These are phyloP conservation scores for Blumeria graminis DNA, from an alignment of 2,329 filamentous ascomycete genomes.

Conservation along the genomic window DNA sequence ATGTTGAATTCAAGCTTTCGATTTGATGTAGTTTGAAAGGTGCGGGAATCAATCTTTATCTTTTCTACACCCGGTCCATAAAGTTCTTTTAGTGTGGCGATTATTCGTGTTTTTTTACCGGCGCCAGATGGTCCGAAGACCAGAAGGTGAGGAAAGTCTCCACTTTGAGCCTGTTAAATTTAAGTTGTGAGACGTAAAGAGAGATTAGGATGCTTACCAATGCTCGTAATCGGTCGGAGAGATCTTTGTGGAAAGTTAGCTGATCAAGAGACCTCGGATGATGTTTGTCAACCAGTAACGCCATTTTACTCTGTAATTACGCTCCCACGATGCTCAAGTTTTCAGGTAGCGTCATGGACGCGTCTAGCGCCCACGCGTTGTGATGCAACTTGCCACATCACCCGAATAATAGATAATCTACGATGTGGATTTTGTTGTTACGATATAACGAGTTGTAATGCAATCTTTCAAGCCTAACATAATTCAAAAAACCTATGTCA, in stretches of 20 bases:
- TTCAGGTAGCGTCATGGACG: too few relatives aligned
- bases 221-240: constrained; percentile 67
- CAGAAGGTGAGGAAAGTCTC: constrained; percentile 92
- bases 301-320: constrained; percentile 21
- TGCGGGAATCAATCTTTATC: constrained; percentile 95
- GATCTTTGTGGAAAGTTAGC: constrained; percentile 68
- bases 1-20: constrained; percentile 99
- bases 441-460: too few relatives aligned
- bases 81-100: constrained; percentile 82
- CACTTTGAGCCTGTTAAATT: constrained; percentile 55
- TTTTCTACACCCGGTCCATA: constrained; percentile 96
- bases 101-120: constrained; percentile 92
- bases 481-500: too few relatives aligned
- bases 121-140: constrained; percentile 92
- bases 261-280: constrained; percentile 49
- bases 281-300: constrained; percentile 48
- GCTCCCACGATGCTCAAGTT: too few relatives aligned
- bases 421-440: too few relatives aligned
- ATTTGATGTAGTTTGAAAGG: constrained; percentile 87
- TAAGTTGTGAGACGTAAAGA: constrained; percentile 2
- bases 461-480: too few relatives aligned
- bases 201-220: constrained; percentile 32
- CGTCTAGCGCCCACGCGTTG: too few relatives aligned
- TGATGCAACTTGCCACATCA: too few relatives aligned
- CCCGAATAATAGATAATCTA: too few relatives aligned